Percentiles rank a stretch among this genome's conserved stretches.
Evolutionary conservation across 164 flowering plant species (phyloP).

Genomic region (Tetracentron sinense): DNA sequence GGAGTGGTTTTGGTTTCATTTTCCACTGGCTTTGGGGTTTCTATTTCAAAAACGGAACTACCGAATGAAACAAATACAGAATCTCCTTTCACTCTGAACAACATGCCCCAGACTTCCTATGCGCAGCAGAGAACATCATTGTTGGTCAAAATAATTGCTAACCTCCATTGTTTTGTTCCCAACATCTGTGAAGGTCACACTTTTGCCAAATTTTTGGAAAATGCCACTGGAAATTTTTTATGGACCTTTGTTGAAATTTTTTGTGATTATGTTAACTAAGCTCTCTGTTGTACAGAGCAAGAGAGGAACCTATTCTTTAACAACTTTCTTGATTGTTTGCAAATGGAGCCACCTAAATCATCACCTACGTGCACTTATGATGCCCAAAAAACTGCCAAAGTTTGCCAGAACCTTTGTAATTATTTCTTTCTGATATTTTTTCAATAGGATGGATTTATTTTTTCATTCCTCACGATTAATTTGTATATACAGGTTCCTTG

Average conservation of each 20-base stretch:
- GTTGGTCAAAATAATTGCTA: slow-evolving; percentile 90
- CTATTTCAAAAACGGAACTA: slow-evolving; percentile 19
- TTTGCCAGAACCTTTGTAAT: slow-evolving; percentile 68
- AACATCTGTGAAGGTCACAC: slow-evolving; percentile 76
- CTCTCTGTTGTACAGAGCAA: slow-evolving; percentile 51
- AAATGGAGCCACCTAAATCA: slow-evolving; percentile 39
- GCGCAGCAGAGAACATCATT: slow-evolving; percentile 90
- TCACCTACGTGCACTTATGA: slow-evolving; percentile 35
- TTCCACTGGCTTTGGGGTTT: slow-evolving; percentile 10
- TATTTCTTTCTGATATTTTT: slow-evolving; percentile 11
- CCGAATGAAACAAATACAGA: slow-evolving; percentile 31
- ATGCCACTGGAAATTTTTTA: background rate
- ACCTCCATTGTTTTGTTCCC: slow-evolving; percentile 94
- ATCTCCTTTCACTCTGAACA: slow-evolving; percentile 37
- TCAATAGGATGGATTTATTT: background rate
- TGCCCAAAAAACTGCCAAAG: slow-evolving; percentile 39
- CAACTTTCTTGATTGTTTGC: slow-evolving; percentile 62
- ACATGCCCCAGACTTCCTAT: slow-evolving; percentile 52
- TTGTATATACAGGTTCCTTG: slow-evolving; percentile 66
- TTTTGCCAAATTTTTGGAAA: background rate
- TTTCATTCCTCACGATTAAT: slow-evolving; percentile 6
- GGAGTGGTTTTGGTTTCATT: slow-evolving; percentile 52
- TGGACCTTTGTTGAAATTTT: background rate
- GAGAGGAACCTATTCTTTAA: slow-evolving; percentile 79
- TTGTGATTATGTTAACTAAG: slow-evolving; percentile 3